A percentile compares a stretch with the other conserved stretches of the same genome.
Conservation (phyloP, 352 stramenopile species). For the Globisporangium spiculum region DNA sequence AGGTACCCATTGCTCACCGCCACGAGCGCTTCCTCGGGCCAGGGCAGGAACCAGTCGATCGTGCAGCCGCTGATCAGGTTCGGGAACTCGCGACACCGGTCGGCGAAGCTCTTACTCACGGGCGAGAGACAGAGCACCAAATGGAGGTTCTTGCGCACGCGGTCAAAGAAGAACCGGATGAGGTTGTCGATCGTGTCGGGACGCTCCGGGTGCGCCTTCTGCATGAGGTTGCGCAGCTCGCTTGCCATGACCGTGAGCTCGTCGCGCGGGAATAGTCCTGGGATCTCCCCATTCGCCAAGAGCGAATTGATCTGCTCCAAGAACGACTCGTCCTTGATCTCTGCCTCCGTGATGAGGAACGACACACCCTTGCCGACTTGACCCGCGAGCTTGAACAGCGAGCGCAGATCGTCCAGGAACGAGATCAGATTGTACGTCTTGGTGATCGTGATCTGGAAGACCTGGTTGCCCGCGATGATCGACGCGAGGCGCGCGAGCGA, state of each 20-base stretch:
- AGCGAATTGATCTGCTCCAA: constrained; percentile 89
- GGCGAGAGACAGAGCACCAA: constrained; percentile 87
- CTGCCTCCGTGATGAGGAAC: constrained; percentile 86
- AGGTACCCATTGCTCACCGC: constrained; percentile 83
- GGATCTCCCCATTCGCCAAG: constrained; percentile 82
- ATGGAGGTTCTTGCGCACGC: constrained; percentile 82
- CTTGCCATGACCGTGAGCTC: constrained; percentile 84
- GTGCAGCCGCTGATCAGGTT: constrained; percentile 85
- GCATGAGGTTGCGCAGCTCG: constrained; percentile 70
- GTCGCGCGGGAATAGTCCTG: constrained; percentile 86
- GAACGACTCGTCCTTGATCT: constrained; percentile 91
- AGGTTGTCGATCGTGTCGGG: constrained; percentile 82
- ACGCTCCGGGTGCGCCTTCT: constrained; percentile 62
- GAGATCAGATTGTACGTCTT: constrained; percentile 84
- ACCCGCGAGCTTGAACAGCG: constrained; percentile 81
- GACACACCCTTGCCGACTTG: constrained; percentile 76
- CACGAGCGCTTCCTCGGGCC: constrained; percentile 84
- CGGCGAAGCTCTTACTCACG: constrained; percentile 71
- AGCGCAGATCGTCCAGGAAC: constrained; percentile 86
- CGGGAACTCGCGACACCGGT: constrained; percentile 85
- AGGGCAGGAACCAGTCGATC: constrained; percentile 90
- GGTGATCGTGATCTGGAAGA: constrained; percentile 87
- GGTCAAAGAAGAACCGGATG: constrained; percentile 83
- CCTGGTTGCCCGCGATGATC: constrained; percentile 67
- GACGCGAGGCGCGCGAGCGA: constrained; percentile 75